Percentiles rank a stretch among this genome's conserved stretches.
Evolutionary conservation across 1,284 basidiomycete genomes (phyloP).

Genomic region (Cutaneotrichosporon cutaneum): DNA sequence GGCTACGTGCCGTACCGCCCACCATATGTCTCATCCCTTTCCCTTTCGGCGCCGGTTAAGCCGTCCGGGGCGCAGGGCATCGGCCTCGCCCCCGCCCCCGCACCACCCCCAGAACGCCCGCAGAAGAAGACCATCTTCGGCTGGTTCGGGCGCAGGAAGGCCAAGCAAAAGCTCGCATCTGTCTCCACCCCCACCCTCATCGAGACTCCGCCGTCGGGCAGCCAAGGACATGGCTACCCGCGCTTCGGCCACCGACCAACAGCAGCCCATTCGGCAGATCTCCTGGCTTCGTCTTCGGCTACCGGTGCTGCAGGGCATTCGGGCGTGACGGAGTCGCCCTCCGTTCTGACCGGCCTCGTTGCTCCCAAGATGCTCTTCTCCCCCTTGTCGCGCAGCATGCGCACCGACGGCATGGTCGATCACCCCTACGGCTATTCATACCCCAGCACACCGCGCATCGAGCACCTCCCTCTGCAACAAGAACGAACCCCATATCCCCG

Average conservation of each 20-base stretch:
- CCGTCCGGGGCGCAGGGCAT: constrained; percentile 25
- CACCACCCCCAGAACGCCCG: constrained; percentile 1
- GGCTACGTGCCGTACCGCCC: constrained; percentile 26
- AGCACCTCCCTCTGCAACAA: background rate
- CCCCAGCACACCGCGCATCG: background rate
- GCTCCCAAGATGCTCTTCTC: constrained; percentile 46
- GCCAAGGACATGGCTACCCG: background rate
- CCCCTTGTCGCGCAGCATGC: constrained; percentile 35
- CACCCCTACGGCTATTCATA: background rate
- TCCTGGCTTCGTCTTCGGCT: background rate
- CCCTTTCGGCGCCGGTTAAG: constrained; percentile 14
- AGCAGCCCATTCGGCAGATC: constrained; percentile 7
- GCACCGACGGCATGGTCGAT: constrained; percentile 6
- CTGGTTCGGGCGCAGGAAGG: constrained; percentile 9
- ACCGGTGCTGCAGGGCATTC: background rate
- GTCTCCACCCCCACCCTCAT: constrained; percentile 14
- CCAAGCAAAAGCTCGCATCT: constrained; percentile 6
- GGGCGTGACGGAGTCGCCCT: constrained; percentile 33
- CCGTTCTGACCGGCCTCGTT: constrained; percentile 41
- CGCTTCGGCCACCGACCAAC: constrained; percentile 1
- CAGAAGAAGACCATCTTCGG: constrained; percentile 11
- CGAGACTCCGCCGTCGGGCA: background rate
- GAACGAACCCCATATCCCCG: constrained; percentile 15
- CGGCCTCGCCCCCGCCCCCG: constrained; percentile 17
- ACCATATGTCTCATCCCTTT: constrained; percentile 11